Base-by-base conservation (phyloP, 768 basidiomycete genomes). In the Amanita phalloides region DNA sequence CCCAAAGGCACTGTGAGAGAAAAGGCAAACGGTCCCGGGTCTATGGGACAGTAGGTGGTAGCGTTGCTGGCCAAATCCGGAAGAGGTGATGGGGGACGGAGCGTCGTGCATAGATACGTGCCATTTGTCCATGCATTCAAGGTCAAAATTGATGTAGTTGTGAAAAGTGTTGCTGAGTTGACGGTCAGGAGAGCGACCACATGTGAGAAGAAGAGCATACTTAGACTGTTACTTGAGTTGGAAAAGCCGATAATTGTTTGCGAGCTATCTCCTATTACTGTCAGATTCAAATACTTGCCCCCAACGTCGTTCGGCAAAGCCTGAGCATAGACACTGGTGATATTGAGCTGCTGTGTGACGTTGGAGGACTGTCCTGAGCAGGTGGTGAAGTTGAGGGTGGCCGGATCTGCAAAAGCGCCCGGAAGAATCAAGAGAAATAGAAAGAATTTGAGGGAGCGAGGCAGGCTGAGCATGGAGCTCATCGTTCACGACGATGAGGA, bases 11-110 rank as follows among this genome's bases (percentile, higher is more conserved):
- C 79, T 14, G 83, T 74, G 9, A 89, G 72, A 21, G 89, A 79
- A 61, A 98, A 79, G 1, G 83, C 94, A 60, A 96, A 84, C 1
- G 81, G 78, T 1, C 95, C 95, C 3, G 82, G 72, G 4, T 73
- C 61, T 54, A 96, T 71, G 10, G 94, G 92, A 62, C 95, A 98
- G 61, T 83, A 89, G 51, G 62, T 68, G 35, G 65, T 58, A 47
- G 66, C 60, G 45, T 63, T 53, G 53, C 68, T 64, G 55, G 71
- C 57, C 7, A 71, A 65, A 35, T 71, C 44, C 45, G 82, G 77
- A 23, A 91, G 73, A 4, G 86, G 81, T 9, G 86, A 86, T 13
- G 85, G 78, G 10, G 92, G 88, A 25, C 84, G 81, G 39, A 97
- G 69, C n/a, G 81, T 74, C 23, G 75, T 64, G 66, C 95, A 98